These are phyloP conservation scores for Scleroderma bovista DNA, from an alignment of 768 basidiomycete genomes.

Conservation along the genomic window DNA sequence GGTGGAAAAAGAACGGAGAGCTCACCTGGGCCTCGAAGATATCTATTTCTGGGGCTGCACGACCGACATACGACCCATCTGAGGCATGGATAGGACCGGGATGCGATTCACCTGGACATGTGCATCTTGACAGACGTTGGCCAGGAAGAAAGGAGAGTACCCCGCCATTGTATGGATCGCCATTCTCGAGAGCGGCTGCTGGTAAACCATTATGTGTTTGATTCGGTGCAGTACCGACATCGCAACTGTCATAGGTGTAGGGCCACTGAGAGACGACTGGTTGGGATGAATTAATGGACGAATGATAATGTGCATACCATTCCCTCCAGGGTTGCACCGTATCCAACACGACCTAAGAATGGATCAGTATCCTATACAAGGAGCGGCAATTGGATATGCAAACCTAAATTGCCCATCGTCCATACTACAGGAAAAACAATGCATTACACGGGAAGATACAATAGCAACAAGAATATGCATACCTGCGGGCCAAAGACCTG, in stretches of 20 bases:
- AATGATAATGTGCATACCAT: constrained; percentile 40
- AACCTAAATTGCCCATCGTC: constrained; percentile 76
- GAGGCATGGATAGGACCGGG: constrained; percentile 70
- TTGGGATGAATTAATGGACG: constrained; percentile 2
- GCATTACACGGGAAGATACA: not conserved
- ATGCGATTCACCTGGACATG: constrained; percentile 79
- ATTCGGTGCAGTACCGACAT: constrained; percentile 88
- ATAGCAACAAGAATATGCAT: constrained; percentile 1
- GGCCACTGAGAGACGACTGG: constrained; percentile 51
- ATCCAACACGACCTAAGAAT: constrained; percentile 68
- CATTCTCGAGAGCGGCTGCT: constrained; percentile 49
- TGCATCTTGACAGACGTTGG: constrained; percentile 83
- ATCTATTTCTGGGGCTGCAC: constrained; percentile 87
- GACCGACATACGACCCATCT: constrained; percentile 77
- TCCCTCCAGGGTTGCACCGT: constrained; percentile 82
- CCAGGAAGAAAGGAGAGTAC: constrained; percentile 82
- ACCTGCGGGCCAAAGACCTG: constrained; percentile 71
- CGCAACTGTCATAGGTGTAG: constrained; percentile 80
- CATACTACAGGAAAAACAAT: constrained; percentile 36
- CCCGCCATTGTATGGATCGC: constrained; percentile 48
- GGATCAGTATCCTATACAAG: not conserved
- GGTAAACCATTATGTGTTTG: constrained; percentile 72
- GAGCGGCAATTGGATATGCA: constrained; percentile 5
- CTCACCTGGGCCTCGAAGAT: constrained; percentile 77
- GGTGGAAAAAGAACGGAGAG: not conserved